These are phyloP conservation scores for Cichorium intybus DNA, from an alignment of 140 eudicot genomes.

Conservation along the genomic window DNA sequence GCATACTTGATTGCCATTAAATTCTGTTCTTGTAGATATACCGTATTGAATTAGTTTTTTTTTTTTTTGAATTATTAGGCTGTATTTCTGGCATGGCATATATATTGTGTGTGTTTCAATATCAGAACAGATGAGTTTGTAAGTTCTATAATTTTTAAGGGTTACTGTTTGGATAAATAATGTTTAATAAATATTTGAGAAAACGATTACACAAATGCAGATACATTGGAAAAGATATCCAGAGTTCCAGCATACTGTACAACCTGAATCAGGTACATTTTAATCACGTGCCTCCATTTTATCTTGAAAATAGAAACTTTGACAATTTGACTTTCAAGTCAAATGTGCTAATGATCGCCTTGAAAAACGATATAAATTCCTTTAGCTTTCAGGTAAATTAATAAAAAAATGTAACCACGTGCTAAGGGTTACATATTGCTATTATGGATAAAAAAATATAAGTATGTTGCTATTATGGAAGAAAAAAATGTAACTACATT, in stretches of 20 bases:
- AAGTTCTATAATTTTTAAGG: constrained; percentile 25
- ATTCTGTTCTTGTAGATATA: neutral
- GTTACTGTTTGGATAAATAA: neutral
- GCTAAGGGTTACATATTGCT: too few species aligned
- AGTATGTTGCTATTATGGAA: too few species aligned
- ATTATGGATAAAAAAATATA: too few species aligned
- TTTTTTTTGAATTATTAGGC: constrained; percentile 32
- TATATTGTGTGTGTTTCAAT: constrained; percentile 64
- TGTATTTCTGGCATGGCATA: constrained; percentile 65
- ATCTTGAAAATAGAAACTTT: neutral
- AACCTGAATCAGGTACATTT: constrained; percentile 37
- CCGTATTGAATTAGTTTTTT: neutral
- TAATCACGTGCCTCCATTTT: neutral
- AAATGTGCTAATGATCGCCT: neutral
- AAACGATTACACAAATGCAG: constrained; percentile 30
- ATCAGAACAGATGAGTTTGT: constrained; percentile 83
- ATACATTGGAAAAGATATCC: constrained; percentile 72
- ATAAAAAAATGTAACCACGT: too few species aligned
- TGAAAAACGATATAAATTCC: neutral
- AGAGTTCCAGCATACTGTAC: constrained; percentile 45
- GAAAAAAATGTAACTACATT: too few species aligned
- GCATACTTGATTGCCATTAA: neutral
- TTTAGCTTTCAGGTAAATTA: constrained; percentile 2
- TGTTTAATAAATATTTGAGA: neutral
- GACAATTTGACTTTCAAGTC: neutral